These are phyloP conservation scores for Chytriomyces hyalinus DNA, from an alignment of 192 early-diverging fungal genomes.

Conservation along the genomic window DNA sequence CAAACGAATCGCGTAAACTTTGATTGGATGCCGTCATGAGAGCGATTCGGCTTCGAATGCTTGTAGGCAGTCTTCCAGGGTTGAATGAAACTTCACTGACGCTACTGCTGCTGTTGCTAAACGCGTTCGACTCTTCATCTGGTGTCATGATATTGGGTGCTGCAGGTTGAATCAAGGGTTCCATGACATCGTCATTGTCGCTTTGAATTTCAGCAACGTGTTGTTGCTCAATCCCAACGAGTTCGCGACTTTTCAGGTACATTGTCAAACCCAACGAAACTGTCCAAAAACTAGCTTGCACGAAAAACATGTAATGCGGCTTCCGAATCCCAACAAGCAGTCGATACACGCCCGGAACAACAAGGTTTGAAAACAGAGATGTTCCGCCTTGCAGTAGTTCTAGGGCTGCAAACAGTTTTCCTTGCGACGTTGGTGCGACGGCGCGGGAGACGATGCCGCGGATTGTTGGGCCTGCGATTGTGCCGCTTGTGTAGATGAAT, in stretches of 20 bases:
- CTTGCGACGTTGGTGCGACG: constrained; percentile 40
- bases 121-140: not conserved
- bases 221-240: constrained; percentile 12
- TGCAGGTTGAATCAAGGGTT: not conserved
- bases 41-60: not conserved
- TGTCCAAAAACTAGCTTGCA: constrained; percentile 12
- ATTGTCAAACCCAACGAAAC: constrained; percentile 4
- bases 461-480: constrained; percentile 37
- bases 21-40: not conserved
- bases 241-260: constrained; percentile 20
- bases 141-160: not conserved
- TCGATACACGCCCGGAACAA: constrained; percentile 25
- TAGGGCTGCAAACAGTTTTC: constrained; percentile 32
- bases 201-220: not conserved
- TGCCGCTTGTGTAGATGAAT: constrained; percentile 7
- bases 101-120: not conserved
- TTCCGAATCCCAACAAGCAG: not conserved
- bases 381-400: constrained; percentile 21
- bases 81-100: not conserved
- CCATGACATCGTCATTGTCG: not conserved
- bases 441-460: constrained; percentile 43
- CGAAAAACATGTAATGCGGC: constrained; percentile 28
- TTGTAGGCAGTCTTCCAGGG: not conserved
- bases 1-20: not conserved
- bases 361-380: constrained; percentile 16